Conservation (phyloP, 2,329 filamentous ascomycete species). For the Curvularia eragrostidis region DNA sequence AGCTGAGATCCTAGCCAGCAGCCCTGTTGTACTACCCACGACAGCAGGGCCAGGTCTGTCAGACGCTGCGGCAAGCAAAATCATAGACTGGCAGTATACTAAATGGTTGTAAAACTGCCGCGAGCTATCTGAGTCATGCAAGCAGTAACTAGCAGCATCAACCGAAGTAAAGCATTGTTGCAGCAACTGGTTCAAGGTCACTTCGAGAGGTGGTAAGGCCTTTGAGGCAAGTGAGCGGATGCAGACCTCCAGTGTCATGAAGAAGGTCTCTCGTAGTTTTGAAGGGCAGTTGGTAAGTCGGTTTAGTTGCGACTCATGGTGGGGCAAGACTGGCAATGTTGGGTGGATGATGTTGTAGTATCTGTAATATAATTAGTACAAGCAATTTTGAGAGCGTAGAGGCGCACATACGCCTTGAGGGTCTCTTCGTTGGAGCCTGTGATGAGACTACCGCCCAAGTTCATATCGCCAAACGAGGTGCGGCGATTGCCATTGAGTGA, state of each 20-base stretch:
- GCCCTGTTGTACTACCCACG: conserved; percentile 37
- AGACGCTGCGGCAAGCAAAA: conserved; percentile 42
- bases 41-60: conserved; percentile 40
- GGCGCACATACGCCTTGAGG: conserved; percentile 43
- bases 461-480: conserved; percentile 46
- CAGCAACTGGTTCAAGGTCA: conserved; percentile 36
- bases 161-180: conserved; percentile 39
- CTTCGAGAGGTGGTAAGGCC: conserved; percentile 35
- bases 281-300: conserved; percentile 45
- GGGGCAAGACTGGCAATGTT: conserved; percentile 44
- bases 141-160: conserved; percentile 38
- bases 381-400: too few species aligned
- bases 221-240: conserved; percentile 43
- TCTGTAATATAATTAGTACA: conserved; percentile 30
- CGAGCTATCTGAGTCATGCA: conserved; percentile 36
- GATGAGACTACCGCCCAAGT: conserved; percentile 43
- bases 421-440: conserved; percentile 44
- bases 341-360: conserved; percentile 49
- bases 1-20: conserved; percentile 43
- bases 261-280: conserved; percentile 48
- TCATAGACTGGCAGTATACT: conserved; percentile 44
- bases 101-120: conserved; percentile 43
- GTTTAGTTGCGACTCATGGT: conserved; percentile 42
- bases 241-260: conserved; percentile 43
- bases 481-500: conserved; percentile 44